These are phyloP conservation scores for Stromatinia cepivora DNA, from an alignment of 2,329 filamentous ascomycete genomes.

Conservation along the genomic window DNA sequence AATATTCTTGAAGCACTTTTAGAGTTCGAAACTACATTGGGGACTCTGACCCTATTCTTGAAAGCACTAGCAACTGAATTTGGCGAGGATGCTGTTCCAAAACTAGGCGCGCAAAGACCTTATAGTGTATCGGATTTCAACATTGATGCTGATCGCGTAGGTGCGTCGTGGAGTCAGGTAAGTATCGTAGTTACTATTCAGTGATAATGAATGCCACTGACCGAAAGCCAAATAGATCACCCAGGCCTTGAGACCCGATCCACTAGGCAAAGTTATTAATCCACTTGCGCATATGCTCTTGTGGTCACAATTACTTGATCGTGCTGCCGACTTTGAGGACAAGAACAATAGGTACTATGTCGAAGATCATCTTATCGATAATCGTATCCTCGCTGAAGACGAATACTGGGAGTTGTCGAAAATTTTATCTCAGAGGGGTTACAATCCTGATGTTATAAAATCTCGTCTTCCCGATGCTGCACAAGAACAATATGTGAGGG, in stretches of 20 bases:
- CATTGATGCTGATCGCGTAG: conserved; percentile 16
- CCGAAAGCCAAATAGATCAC: conserved; percentile 3
- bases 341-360: conserved; percentile 24
- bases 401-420: conserved; percentile 20
- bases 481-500: background rate
- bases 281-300: background rate
- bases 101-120: background rate
- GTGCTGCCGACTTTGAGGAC: conserved; percentile 37
- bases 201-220: background rate
- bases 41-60: background rate
- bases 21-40: background rate
- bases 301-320: conserved; percentile 32
- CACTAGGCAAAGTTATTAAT: background rate
- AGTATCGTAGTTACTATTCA: background rate
- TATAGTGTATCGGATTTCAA: background rate
- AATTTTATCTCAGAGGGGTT: background rate
- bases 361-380: conserved; percentile 28
- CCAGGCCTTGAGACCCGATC: background rate
- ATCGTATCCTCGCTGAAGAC: conserved; percentile 26
- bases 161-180: conserved; percentile 9
- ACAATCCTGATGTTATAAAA: background rate
- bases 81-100: conserved; percentile 1
- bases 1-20: background rate
- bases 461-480: background rate
- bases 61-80: conserved; percentile 14